phyloP scores from a whole-genome alignment of 2,329 filamentous ascomycete species.

The Colletotrichum abscissum region DNA sequence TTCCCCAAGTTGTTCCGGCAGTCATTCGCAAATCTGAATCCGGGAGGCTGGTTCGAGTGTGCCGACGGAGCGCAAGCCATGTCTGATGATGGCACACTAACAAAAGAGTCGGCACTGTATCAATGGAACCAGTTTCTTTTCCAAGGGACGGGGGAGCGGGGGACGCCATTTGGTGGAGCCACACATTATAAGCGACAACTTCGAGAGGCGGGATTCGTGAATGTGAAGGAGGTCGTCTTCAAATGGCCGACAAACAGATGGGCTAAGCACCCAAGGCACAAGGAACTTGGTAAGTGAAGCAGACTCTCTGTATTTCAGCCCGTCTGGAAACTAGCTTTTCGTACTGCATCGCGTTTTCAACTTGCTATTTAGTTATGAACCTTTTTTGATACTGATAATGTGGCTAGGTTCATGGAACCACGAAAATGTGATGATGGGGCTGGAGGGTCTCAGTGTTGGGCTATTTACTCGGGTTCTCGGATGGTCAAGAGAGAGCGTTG shows the following conservation, averaged over 20 bases:
- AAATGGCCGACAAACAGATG: conserved; percentile 60
- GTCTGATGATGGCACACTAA: conserved; percentile 56
- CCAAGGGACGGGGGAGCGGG: conserved; percentile 35
- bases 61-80: conserved; percentile 53
- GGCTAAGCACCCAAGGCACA: conserved; percentile 58
- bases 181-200: conserved; percentile 51
- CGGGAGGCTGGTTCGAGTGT: conserved; percentile 57
- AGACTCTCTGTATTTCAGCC: too few relatives aligned
- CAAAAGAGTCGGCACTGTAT: conserved; percentile 18
- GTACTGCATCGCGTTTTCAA: background rate
- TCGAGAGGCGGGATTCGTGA: conserved; percentile 59
- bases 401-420: conserved; percentile 37
- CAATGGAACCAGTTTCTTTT: conserved; percentile 13
- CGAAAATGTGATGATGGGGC: conserved; percentile 37
- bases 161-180: conserved; percentile 44
- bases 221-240: conserved; percentile 57
- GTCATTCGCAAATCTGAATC: conserved; percentile 43
- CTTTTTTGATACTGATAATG: background rate
- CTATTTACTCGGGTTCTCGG: conserved; percentile 42
- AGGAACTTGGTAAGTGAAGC: conserved; percentile 52
- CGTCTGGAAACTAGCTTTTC: background rate
- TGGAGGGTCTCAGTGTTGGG: conserved; percentile 42
- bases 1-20: conserved; percentile 40
- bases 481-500: conserved; percentile 40
- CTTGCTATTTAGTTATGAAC: too few relatives aligned